Percentiles rank a stretch among this genome's conserved stretches.
Conservation (phyloP, 2,329 filamentous ascomycete genomes). For the Hypoxylon sp. region DNA sequence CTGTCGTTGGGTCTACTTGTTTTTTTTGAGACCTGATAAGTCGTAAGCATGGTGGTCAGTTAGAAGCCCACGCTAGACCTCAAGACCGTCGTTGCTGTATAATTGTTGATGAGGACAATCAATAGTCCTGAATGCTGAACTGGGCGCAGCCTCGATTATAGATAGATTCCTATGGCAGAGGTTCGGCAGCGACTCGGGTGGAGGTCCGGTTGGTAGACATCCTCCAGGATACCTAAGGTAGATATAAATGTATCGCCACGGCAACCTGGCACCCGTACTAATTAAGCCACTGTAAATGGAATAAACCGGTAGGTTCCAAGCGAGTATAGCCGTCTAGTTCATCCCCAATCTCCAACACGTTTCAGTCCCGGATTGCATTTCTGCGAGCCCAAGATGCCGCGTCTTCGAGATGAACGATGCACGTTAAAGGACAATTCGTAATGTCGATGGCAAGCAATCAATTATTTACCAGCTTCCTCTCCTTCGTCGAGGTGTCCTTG, state of each 20-base stretch:
- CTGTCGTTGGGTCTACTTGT: slow-evolving; percentile 3
- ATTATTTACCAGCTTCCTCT: slow-evolving; percentile 29
- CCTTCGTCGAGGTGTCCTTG: slow-evolving; percentile 40
- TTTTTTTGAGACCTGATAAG: slow-evolving; percentile 1
- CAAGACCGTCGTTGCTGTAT: slow-evolving; percentile 2
- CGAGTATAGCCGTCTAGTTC: background rate
- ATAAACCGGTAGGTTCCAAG: background rate
- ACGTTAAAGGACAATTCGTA: slow-evolving; percentile 3
- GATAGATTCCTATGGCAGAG: background rate
- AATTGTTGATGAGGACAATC: background rate
- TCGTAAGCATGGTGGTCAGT: background rate
- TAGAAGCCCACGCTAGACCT: background rate
- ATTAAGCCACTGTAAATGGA: background rate
- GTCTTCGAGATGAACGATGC: background rate
- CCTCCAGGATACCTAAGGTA: no score
- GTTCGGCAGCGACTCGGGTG: background rate
- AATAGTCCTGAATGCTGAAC: background rate
- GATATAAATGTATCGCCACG: background rate
- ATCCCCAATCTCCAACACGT: background rate
- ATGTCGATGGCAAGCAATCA: background rate
- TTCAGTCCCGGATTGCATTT: background rate
- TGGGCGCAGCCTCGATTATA: background rate
- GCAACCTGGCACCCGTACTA: background rate
- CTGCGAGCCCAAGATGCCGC: background rate
- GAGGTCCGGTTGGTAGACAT: background rate